These are phyloP conservation scores for Heritiera fomes DNA, from an alignment of 345 rosid species.

Conservation along the genomic window DNA sequence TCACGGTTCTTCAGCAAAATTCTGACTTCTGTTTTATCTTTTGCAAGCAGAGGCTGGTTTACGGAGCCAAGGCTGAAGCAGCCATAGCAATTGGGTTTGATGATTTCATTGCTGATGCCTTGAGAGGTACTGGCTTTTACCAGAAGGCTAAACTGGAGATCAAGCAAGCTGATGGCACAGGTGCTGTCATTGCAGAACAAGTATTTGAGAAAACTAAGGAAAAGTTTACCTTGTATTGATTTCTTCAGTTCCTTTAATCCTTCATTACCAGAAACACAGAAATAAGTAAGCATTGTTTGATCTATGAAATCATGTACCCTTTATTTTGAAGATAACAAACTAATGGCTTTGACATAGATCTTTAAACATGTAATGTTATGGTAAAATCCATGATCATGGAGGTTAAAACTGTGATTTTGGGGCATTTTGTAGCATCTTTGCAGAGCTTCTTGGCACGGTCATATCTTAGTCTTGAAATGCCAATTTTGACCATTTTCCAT, in stretches of 20 bases:
- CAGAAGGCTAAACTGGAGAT: constrained; percentile 80
- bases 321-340: neutral
- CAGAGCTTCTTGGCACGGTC: too few species aligned
- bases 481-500: too few species aligned
- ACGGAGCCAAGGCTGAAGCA: constrained; percentile 86
- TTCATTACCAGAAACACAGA: neutral
- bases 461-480: too few species aligned
- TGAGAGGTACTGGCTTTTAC: constrained; percentile 66
- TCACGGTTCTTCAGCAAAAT: neutral
- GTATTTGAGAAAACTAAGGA: constrained; percentile 86
- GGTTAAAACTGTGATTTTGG: too few species aligned
- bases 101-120: constrained; percentile 72
- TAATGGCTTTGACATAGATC: neutral
- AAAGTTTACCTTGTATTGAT: constrained; percentile 71
- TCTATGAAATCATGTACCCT: neutral
- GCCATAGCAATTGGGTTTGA: constrained; percentile 88
- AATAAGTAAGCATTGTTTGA: neutral
- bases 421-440: too few species aligned
- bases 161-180: constrained; percentile 69
- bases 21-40: neutral
- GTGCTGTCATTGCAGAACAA: constrained; percentile 79
- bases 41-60: constrained; percentile 62
- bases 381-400: too few species aligned
- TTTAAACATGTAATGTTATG: neutral
- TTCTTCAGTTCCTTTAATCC: neutral